Conservation (phyloP, 225 moss, liverwort and hornwort genomes). For the Polytrichum commune region DNA sequence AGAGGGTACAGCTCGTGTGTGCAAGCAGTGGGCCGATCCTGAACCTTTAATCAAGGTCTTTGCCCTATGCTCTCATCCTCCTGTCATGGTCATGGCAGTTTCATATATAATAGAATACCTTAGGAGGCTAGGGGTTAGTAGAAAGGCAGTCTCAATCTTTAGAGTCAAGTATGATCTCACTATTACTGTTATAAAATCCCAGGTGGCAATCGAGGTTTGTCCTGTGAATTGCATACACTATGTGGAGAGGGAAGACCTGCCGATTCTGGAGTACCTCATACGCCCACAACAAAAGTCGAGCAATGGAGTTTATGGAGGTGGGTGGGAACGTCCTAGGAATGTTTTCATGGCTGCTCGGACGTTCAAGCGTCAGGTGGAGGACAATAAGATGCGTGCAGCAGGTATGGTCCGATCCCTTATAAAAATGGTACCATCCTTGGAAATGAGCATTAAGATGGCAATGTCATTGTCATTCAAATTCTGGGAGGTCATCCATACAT, state of each 20-base stretch:
- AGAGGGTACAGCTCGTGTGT: conserved; percentile 86
- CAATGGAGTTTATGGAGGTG: conserved; percentile 87
- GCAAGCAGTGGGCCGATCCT: conserved; percentile 83
- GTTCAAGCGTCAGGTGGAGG: conserved; percentile 74
- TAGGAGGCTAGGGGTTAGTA: background rate
- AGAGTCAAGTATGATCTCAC: background rate
- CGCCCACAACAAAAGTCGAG: conserved; percentile 79
- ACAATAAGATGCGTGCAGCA: conserved; percentile 31
- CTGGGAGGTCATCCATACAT: background rate
- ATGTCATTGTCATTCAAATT: background rate
- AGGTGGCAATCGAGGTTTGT: conserved; percentile 87
- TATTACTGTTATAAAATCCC: conserved; percentile 11
- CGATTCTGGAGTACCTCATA: conserved; percentile 80
- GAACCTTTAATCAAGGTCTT: conserved; percentile 68
- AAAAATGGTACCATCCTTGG: background rate
- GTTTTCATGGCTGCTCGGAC: conserved; percentile 95
- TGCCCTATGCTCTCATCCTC: conserved; percentile 5
- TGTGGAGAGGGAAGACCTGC: conserved; percentile 89
- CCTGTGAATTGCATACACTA: conserved; percentile 99
- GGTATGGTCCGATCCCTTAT: conserved; percentile 15
- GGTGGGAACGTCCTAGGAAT: conserved; percentile 92
- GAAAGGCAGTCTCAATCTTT: background rate
- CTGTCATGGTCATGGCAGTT: conserved; percentile 1
- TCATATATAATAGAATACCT: background rate
- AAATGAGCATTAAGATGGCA: background rate